Percentiles rank a stretch among this genome's conserved stretches.
phyloP scores from a whole-genome alignment of 148 eudicot species.

The Salicornia ramosissima region DNA sequence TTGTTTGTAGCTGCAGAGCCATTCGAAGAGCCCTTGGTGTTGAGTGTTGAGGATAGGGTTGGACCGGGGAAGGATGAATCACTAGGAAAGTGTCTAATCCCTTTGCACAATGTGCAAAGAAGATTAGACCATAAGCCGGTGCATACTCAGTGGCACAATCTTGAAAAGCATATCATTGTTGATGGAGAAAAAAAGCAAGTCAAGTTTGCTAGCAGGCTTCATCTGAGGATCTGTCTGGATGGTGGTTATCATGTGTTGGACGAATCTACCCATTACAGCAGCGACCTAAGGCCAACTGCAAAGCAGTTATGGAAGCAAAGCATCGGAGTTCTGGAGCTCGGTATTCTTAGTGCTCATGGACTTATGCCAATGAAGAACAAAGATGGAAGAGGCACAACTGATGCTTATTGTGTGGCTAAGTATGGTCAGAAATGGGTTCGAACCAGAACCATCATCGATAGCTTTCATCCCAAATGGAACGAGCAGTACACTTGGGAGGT shows the following conservation, averaged over 20 bases:
- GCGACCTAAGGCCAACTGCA: conserved; percentile 61
- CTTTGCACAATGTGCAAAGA: conserved; percentile 35
- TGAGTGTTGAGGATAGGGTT: conserved; percentile 51
- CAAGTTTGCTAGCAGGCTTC: conserved; percentile 65
- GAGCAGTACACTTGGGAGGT: conserved; percentile 92
- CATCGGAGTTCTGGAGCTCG: conserved; percentile 62
- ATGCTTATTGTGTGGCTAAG: conserved; percentile 78
- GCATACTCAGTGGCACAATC: conserved; percentile 56
- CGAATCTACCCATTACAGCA: conserved; percentile 65
- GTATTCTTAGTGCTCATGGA: conserved; percentile 59
- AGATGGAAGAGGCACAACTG: conserved; percentile 58
- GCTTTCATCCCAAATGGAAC: conserved; percentile 60
- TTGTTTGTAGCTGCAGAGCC: conserved; percentile 71
- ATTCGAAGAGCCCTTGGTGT: conserved; percentile 62
- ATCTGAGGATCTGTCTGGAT: conserved; percentile 58
- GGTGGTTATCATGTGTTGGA: conserved; percentile 82
- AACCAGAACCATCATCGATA: conserved; percentile 67
- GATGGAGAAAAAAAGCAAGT: conserved; percentile 62
- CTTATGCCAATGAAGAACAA: conserved; percentile 58
- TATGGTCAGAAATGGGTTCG: conserved; percentile 75
- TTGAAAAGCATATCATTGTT: conserved; percentile 48
- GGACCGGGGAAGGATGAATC: conserved; percentile 48
- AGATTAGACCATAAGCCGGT: conserved; percentile 64
- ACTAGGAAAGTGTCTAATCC: conserved; percentile 48
- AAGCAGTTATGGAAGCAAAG: conserved; percentile 63